Evolutionary conservation across 176 grass and related monocot species (phyloP).

Genomic region (Carex kokanica): DNA sequence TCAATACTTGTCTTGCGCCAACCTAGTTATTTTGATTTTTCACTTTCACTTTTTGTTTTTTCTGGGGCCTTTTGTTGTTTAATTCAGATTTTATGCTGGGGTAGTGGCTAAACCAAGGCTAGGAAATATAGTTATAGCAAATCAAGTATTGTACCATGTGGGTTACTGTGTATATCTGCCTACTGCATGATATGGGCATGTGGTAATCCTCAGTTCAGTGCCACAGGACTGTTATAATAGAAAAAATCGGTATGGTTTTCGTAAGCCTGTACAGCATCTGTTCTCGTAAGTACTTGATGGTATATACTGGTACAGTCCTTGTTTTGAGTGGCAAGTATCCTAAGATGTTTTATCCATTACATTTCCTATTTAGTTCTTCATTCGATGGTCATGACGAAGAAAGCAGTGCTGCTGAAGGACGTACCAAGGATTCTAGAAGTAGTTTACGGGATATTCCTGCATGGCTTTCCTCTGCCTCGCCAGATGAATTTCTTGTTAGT

Average conservation of each 20-base stretch:
- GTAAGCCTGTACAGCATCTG: neutral
- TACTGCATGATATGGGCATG: neutral
- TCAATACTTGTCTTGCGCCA: constrained; percentile 1
- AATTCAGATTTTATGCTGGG: neutral
- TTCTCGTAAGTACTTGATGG: neutral
- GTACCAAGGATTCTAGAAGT: constrained; percentile 58
- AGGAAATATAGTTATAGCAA: neutral
- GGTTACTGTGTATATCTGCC: constrained; percentile 6
- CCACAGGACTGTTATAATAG: neutral
- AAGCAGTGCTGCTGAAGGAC: constrained; percentile 43
- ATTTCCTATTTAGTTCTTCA: constrained; percentile 57
- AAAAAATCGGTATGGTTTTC: neutral
- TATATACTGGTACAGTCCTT: neutral
- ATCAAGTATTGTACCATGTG: neutral
- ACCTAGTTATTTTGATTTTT: constrained; percentile 8
- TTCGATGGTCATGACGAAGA: constrained; percentile 85
- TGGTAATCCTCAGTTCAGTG: neutral
- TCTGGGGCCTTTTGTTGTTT: neutral
- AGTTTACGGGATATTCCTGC: constrained; percentile 53
- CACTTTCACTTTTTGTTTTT: neutral
- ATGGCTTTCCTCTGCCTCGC: constrained; percentile 83
- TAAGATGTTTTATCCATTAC: neutral
- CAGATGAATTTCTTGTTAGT: constrained; percentile 98
- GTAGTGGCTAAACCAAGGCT: neutral
- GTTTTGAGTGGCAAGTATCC: neutral